These are phyloP conservation scores for Sporobolomyces phaffii DNA, from an alignment of 768 basidiomycete species.

Conservation along the genomic window DNA sequence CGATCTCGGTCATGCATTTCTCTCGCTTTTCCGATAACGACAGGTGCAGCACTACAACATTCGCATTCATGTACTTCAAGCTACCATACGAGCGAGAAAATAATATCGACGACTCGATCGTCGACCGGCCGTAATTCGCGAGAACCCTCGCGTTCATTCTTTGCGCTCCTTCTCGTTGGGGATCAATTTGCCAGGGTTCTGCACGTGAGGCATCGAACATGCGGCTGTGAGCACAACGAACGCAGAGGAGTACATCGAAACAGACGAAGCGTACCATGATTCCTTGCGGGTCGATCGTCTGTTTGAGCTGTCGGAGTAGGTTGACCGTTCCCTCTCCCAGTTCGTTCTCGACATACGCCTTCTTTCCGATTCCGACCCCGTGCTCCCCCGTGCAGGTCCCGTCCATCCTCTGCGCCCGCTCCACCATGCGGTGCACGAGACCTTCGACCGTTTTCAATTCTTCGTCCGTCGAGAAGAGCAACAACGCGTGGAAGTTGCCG, in stretches of 20 bases:
- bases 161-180: constrained; percentile 11
- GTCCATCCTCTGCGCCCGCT: constrained; percentile 49
- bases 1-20: too few relatives aligned
- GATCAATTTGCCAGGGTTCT: constrained; percentile 34
- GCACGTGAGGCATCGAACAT: background rate
- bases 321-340: constrained; percentile 75
- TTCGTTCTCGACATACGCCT: constrained; percentile 68
- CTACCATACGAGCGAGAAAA: too few relatives aligned
- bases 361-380: constrained; percentile 27
- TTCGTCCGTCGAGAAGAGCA: constrained; percentile 44
- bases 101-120: too few relatives aligned
- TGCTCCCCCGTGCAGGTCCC: constrained; percentile 50
- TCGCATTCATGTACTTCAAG: too few relatives aligned
- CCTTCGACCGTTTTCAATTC: constrained; percentile 37
- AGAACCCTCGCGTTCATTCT: too few relatives aligned
- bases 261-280: constrained; percentile 51
- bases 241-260: background rate
- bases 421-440: constrained; percentile 44
- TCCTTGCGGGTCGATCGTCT: constrained; percentile 68
- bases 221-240: background rate
- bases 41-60: too few relatives aligned
- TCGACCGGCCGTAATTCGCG: too few relatives aligned
- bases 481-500: constrained; percentile 48
- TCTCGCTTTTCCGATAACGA: too few relatives aligned
- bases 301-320: constrained; percentile 76